Evolutionary conservation across 75 land plant species (phyloP).

Genomic region (Pinus tabuliformis): DNA sequence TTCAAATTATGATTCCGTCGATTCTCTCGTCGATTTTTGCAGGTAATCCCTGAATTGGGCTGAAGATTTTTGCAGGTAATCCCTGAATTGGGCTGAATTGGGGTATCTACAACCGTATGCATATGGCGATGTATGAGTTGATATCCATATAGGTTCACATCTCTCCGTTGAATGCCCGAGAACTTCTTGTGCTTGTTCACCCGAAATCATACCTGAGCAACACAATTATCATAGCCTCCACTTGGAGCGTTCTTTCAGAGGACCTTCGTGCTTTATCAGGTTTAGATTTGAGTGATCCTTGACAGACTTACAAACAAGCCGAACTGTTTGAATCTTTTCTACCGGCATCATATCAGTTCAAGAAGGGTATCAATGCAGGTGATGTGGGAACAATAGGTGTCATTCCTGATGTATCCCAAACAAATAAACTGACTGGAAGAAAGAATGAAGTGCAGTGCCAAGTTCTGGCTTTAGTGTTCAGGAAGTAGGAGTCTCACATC

Average conservation of each 20-base stretch:
- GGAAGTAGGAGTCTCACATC: neutral
- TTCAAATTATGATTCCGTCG: no score
- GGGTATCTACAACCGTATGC: no score
- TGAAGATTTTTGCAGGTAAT: no score
- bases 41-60: no score
- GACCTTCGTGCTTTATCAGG: neutral
- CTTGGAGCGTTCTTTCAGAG: neutral
- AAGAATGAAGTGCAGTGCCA: slow-evolving; percentile 3
- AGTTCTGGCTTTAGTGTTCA: slow-evolving; percentile 3
- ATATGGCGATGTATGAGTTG: no score
- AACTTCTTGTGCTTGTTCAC: no score
- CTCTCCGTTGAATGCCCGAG: no score
- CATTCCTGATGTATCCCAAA: neutral
- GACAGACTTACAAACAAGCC: neutral
- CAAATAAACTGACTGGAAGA: neutral
- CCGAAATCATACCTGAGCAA: no score
- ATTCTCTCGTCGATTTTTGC: no score
- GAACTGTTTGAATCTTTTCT: neutral
- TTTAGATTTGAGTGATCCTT: slow-evolving; percentile 9
- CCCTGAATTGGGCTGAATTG: no score
- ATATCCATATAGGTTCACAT: no score
- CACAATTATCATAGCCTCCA: neutral
- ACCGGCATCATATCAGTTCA: slow-evolving; percentile 10
- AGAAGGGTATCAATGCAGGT: neutral
- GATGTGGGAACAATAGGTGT: neutral